Evolutionary conservation across 2,329 filamentous ascomycete species (phyloP), one percentile per base, ranked within the genome.

Genomic region (Botryotinia convoluta): DNA sequence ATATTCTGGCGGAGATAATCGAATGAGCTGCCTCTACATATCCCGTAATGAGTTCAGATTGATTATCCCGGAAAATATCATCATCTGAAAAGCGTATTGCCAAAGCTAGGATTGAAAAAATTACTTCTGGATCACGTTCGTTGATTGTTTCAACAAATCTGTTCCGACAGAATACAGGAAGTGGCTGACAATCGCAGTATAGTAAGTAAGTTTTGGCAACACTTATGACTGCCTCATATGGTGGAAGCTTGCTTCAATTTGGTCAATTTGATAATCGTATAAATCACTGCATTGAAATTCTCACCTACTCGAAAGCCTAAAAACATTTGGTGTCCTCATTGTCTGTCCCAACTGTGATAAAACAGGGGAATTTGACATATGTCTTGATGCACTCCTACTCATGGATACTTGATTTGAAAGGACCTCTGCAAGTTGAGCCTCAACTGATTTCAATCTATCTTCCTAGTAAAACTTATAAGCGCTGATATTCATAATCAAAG

Each of bases 131-230:
- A n/a, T 82, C 79, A 16, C 86, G 81, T 35, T 79, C 76, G 22
- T 79, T 75, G 10, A 87, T 77, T 54, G 80, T 84, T 9, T 78
- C 74, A 14, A 86, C 72, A 74, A 87, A 86, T 1, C 76, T 80
- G 6, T 81, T 79, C 18, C 81, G 76, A 29, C 83, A 79, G 69
- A 88, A 87, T 0, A 88, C 79, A 26, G 83, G 83, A 35, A 88
- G 79, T 9, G 86, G 85, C 69, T 88, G 86, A 37, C 83, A 84
- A 70, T 87, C 84, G 72, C 85, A 86, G 75, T 85, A 87, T 7
- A 81, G 77, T 5, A 86, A 75, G 75, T 87, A 88, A 2, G 83
- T 77, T 63, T 84, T 80, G 20, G 83, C 83, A 22, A 84, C 78
- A 8, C 79, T 78, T 14, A 81, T 72, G 9, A 85, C 80, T 37